Base-by-base conservation (phyloP, 768 basidiomycete species). In the Boletus rubropictus region DNA sequence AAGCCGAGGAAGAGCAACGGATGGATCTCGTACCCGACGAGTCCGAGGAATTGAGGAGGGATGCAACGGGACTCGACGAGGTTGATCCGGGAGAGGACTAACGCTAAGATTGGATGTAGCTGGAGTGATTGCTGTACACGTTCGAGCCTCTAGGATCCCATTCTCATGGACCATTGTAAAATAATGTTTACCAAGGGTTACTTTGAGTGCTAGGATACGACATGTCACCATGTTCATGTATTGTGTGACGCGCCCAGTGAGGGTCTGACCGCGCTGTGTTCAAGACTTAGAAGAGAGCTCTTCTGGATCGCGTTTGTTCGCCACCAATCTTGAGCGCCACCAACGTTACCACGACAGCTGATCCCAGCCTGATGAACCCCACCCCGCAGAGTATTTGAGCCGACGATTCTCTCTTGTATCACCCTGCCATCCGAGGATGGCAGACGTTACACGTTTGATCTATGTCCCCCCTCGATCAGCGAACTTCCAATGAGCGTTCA, bases 11-110 rank as follows among this genome's bases (percentile, higher is more conserved):
- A 24, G 69, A 73, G 50, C 69, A 73, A 42, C 46, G 63, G 39
- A 65, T 69, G 55, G 71, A 82, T 50, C 49, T 64, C 32, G 68
- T 74, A 54, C 67, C 67, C 5, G 49, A 76, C 8, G 77, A 80
- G 48, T 57, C 69, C n/a, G 69, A 74, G 35, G 76, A 75, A 48
- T 35, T 73, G 29, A 57, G 44, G 48, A 61, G 42, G 44, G 77
- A 79, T 57, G 62, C 62, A 0, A 51, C 54, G 29, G 72, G 66
- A 10, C 53, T 73, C 24, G 75, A 75, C 2, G 67, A 66, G 1
- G 44, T 29, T 24, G 48, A 45, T 4, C 49, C 50, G 29, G 47
- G 27, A 33, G 51, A 57, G 7, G 55, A 49, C 17, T 53, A 34
- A 56, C 14, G 24, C 28, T 25, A 20, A 41, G 38, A 40, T 41